Evolutionary conservation across 306 rosid species (phyloP), one percentile per base, ranked within the genome.

Genomic region (Sicyos edulis): DNA sequence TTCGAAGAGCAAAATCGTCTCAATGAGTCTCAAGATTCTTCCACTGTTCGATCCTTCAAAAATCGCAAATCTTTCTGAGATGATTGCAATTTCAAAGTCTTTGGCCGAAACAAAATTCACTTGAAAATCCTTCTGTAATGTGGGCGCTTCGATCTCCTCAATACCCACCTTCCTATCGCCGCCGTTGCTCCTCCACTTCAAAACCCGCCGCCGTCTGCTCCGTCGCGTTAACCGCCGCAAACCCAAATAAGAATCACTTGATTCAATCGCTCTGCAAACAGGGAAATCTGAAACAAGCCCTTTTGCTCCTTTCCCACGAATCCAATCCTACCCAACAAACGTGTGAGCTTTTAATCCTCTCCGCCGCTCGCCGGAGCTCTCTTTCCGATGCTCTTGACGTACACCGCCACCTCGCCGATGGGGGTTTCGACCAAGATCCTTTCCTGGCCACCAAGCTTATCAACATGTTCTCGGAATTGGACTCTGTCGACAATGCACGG

Each of bases 401-500:
- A 65, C 92, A 92, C 72, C 82, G 77, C 3, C 88, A 60, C 61
- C 87, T 92, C 26, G 81, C 78, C 53, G 62, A 80, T 14, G 79
- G 75, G 73, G 93, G 90, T 20, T 77, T 81, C 53, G 88, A 82
- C 75, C 92, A 86, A 34, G 98, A 92, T 64, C 96, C 96, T 0
- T 92, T 83, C 71, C 74, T 92, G 67, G 98, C 96, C 70, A 90
- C 96, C 54, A 92, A 90, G 77, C 96, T 90, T 10, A 92, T 92
- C 32, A 82, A 81, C 59, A 90, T 92, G 98, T 92, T 88, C 74
- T 79, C 85, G 0, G 96, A 86, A 52, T 78, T 92, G 75, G 92
- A 88, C 55, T 80, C 89, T 53, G 62, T 90, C 15, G 91, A 88
- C 49, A 63, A 74, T 72, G 96, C 91, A 54, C 79, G 88, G 68